Base-by-base conservation (phyloP, 352 stramenopile genomes). In the Phytophthora multivora region DNA sequence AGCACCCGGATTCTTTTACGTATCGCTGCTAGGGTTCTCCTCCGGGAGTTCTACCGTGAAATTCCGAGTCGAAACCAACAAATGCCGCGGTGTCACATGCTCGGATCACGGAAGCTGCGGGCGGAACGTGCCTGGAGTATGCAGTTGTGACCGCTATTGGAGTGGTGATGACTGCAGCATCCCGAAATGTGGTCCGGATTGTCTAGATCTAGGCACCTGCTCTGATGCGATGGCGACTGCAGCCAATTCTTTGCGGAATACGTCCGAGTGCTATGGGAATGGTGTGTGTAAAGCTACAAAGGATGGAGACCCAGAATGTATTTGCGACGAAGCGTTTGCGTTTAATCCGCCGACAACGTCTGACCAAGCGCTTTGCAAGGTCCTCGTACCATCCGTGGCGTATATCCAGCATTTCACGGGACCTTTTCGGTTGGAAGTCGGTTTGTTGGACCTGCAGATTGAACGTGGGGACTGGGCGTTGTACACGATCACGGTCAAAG, bases 251-350 rank as follows among this genome's bases (percentile, higher is more conserved):
- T 46, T 93, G 15, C 78, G 77, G 1, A 88, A 67, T 35, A 88
- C 77, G 0, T 85, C 84, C 11, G 80, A 90, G 40, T 93, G 84
- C 56, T 93, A 83, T 48, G 82, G 84, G 5, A 90, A 93, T 33
- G 84, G 84, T 15, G 75, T 86, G 12, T 93, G 84, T 25, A 61
- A 71, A 41, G 51, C 83, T 0, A 51, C 33, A 8, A 72, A 59
- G 13, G 51, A 62, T 15, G 41, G 55, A 11, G 42, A 79, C 5
- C 80, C 84, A 16, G 69, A 41, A 2, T 93, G 84, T 25, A 55
- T 82, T 7, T 93, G 84, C 50, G 82, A 90, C 49, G 80, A 86
- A 53, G 79, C 80, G 0, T 90, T 88, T 63, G 54, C 67, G 0
- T 93, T 86, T 42, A 7, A 58, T n/a, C 69, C 70, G 15, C 76